Base-by-base conservation (phyloP, 306 rosid genomes). In the Erythrophleum fordii region DNA sequence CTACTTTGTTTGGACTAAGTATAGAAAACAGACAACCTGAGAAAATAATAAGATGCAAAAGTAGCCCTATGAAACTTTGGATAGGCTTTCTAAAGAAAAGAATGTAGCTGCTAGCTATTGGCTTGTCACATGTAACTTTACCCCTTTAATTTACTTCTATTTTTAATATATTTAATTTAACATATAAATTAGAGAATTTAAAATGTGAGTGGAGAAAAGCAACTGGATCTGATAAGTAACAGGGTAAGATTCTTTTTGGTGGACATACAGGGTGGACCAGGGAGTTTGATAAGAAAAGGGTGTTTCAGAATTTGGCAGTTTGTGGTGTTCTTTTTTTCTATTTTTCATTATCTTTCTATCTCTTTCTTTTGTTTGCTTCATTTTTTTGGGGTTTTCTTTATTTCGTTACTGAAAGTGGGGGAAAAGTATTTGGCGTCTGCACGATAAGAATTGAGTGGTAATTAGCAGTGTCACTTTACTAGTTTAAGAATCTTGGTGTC, bases 221-320 rank as follows among this genome's bases (percentile, higher is more conserved):
- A 61, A 29, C 59, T n/a, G 55, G 80, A 75, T 84, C 84, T 82
- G 88, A 28, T 18, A 75, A 67, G 86, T 70, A 80, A 73, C 69
- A 58, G 88, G 69, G 75, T 39, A 86, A 89, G 93, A 90, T 86
- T 95, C 92, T 89, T 81, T 79, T 45, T 82, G 92, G 85, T 70
- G 8, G 66, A 82, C 35, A 79, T 14, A 49, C 66, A 45, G 35
- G n/a, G n/a, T n/a, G n/a, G n/a, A n/a, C n/a, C n/a, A n/a, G 42
- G 67, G 61, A 71, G 56, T 64, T 72, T 69, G 79, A 84, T 69
- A 52, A 55, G 84, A 87, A 72, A 83, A 77, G 52, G 59, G 78
- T 86, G 91, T 84, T 55, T 49, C 17, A 35, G 80, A 75, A 75
- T 85, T 89, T 94, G 97, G 76, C 94, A 77, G 85, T 77, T 84